These are phyloP conservation scores for Pezicula rhizophila DNA, from an alignment of 2,329 filamentous ascomycete species.

Conservation along the genomic window DNA sequence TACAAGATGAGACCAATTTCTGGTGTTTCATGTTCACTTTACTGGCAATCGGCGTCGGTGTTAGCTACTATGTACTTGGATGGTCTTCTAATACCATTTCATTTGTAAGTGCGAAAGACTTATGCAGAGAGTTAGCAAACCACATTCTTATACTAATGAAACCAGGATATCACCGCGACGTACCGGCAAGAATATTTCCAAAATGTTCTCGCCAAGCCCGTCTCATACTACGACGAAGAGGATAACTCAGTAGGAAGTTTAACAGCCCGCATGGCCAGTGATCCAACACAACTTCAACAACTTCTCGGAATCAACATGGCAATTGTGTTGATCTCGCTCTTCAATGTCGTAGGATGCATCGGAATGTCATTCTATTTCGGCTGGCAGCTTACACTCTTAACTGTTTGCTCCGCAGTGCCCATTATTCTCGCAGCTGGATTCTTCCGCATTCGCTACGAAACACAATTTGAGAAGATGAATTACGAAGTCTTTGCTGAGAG, in stretches of 20 bases:
- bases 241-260: slow-evolving; percentile 40
- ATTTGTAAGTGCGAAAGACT: slow-evolving; percentile 22
- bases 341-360: slow-evolving; percentile 58
- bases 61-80: slow-evolving; percentile 24
- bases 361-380: slow-evolving; percentile 63
- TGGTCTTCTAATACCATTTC: slow-evolving; percentile 31
- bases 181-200: slow-evolving; percentile 38
- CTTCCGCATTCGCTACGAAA: slow-evolving; percentile 42
- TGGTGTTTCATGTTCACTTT: slow-evolving; percentile 43
- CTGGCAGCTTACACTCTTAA: slow-evolving; percentile 69
- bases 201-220: slow-evolving; percentile 33
- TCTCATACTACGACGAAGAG: slow-evolving; percentile 34
- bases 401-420: slow-evolving; percentile 50
- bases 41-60: slow-evolving; percentile 33
- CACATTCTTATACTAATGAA: slow-evolving; percentile 19
- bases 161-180: slow-evolving; percentile 22
- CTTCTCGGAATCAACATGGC: slow-evolving; percentile 40
- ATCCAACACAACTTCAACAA: slow-evolving; percentile 41
- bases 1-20: slow-evolving; percentile 31
- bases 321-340: slow-evolving; percentile 54
- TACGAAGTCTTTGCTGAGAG: slow-evolving; percentile 51
- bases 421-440: slow-evolving; percentile 40
- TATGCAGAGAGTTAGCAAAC: neutral
- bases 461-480: slow-evolving; percentile 48
- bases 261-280: slow-evolving; percentile 36